These are phyloP conservation scores for Harringtonia aguacate DNA, from an alignment of 2,329 filamentous ascomycete genomes.

Conservation along the genomic window DNA sequence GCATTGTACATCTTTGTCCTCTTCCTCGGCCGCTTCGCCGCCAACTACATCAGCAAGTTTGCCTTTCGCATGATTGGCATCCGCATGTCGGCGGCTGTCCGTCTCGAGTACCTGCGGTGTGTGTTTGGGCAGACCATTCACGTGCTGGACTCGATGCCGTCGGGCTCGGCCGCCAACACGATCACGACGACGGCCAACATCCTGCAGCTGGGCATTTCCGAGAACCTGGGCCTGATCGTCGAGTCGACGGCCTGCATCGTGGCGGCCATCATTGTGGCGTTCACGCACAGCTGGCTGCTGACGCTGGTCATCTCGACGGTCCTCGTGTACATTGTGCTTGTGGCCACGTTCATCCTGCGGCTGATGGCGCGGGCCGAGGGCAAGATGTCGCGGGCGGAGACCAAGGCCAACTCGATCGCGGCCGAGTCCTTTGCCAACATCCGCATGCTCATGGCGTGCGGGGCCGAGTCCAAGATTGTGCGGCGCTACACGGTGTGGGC, in stretches of 20 bases:
- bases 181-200: slow-evolving; percentile 55
- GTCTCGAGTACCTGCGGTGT: slow-evolving; percentile 52
- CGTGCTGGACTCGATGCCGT: slow-evolving; percentile 54
- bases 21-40: slow-evolving; percentile 53
- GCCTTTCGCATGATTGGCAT: slow-evolving; percentile 52
- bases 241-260: slow-evolving; percentile 44
- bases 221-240: slow-evolving; percentile 49
- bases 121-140: slow-evolving; percentile 57
- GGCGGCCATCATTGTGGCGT: slow-evolving; percentile 42
- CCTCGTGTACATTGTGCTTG: slow-evolving; percentile 42
- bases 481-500: slow-evolving; percentile 44
- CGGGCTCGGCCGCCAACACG: slow-evolving; percentile 49
- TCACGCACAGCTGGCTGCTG: slow-evolving; percentile 46
- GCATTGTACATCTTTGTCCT: slow-evolving; percentile 59
- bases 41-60: slow-evolving; percentile 47
- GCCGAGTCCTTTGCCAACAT: slow-evolving; percentile 50
- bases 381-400: slow-evolving; percentile 38
- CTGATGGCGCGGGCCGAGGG: slow-evolving; percentile 43
- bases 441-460: slow-evolving; percentile 52
- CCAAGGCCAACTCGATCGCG: slow-evolving; percentile 46
- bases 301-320: slow-evolving; percentile 48
- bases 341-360: slow-evolving; percentile 38
- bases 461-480: slow-evolving; percentile 44
- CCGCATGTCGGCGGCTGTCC: slow-evolving; percentile 47
- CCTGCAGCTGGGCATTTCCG: slow-evolving; percentile 54